Evolutionary conservation across 805 yeast genomes (phyloP), one percentile per base, ranked within the genome.

Genomic region (Wickerhamiella siamensis): DNA sequence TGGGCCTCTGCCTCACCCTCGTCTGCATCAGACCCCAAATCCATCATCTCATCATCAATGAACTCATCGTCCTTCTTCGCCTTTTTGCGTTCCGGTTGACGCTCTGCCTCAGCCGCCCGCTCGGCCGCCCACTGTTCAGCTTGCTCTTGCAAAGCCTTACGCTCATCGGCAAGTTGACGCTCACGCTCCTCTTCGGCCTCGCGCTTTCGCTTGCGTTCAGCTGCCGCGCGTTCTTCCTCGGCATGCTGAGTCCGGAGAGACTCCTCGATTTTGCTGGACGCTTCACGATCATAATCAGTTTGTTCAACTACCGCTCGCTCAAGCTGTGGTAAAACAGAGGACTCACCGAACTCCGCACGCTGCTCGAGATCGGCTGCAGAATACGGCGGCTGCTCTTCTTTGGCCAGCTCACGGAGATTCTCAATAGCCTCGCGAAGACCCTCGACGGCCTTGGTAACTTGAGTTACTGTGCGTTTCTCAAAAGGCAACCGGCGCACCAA

Each of bases 261-360:
- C 47, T 76, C 84, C 37, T 70, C 78, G 43, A 88, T 66, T 61
- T 75, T 82, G 32, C 66, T 66, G 40, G 71, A 69, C 41, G 74
- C 66, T 43, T 71, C 69, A 15, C 58, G 58, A 44, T 83, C 87
- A 58, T 70, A 77, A 4, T 71, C 78, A 49, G 68, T 66, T 50
- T 91, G 95, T 49, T 83, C 88, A 20, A 70, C 74, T 40, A 80
- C 63, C 22, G 78, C 74, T 45, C 78, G 72, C 50, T 72, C 80
- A 48, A 91, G 68, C 56, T 86, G 79, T 44, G 73, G 76, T 47
- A 72, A 66, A 56, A 86, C 67, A 0, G 95, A 81, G 43, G 77
- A 74, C 39, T 75, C 69, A 56, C 94, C 95, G 71, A 84, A 72
- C 50, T 73, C 72, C n/a, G 91, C 88, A 62, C 96, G 77, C 50